Conservation (phyloP, 2,329 filamentous ascomycete species). For the Mariannaea sp. region DNA sequence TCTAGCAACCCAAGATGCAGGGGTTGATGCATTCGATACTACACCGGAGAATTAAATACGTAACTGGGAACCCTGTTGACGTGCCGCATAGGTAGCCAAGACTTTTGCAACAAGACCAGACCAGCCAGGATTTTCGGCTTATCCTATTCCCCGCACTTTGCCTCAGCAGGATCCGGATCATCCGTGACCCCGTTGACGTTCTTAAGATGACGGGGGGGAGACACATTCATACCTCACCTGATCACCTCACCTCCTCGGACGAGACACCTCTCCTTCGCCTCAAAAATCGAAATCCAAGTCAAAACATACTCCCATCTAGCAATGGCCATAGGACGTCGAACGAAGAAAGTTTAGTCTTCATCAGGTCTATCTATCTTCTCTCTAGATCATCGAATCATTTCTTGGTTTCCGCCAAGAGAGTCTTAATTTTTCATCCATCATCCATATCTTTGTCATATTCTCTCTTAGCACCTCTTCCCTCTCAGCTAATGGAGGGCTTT, state of each 20-base stretch:
- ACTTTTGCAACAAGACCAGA: no score
- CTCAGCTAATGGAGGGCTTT: background rate
- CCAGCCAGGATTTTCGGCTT: no score
- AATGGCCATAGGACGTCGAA: no score
- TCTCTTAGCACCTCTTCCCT: background rate
- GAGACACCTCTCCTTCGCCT: background rate
- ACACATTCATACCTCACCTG: background rate
- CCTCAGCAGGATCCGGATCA: background rate
- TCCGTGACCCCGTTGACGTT: background rate
- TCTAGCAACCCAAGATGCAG: no score
- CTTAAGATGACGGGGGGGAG: background rate
- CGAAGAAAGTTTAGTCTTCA: slow-evolving; percentile 12
- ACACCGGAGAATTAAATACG: no score
- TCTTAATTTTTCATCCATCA: slow-evolving; percentile 2
- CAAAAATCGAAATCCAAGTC: background rate
- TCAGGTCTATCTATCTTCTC: slow-evolving; percentile 19
- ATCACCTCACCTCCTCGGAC: background rate
- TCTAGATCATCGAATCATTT: slow-evolving; percentile 18
- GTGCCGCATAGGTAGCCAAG: no score
- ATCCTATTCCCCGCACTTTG: background rate
- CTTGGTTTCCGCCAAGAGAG: slow-evolving; percentile 7
- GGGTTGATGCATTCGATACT: no score
- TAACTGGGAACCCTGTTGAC: no score
- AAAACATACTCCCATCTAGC: background rate
- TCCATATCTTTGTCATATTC: background rate